Conservation (phyloP, 495 filamentous ascomycete species). For the Friedmanniomyces endolithicus region DNA sequence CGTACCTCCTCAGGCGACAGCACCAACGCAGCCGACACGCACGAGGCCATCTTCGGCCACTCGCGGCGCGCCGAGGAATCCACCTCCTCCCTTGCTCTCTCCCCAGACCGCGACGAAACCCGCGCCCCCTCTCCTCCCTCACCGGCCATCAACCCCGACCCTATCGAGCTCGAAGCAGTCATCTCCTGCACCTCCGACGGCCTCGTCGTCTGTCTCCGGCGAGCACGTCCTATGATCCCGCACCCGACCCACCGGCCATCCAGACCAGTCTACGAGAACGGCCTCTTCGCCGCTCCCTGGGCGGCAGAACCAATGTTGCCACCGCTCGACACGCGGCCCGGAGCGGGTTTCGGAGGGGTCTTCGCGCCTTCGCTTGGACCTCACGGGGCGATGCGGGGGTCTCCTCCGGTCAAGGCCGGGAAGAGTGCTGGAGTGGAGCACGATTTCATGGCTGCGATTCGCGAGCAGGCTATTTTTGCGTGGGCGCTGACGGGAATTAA, state of each 20-base stretch:
- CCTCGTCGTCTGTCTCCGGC: slow-evolving; percentile 69
- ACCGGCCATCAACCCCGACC: slow-evolving; percentile 13
- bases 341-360: slow-evolving; percentile 13
- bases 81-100: slow-evolving; percentile 28
- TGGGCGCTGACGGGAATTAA: slow-evolving; percentile 77
- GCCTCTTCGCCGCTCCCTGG: slow-evolving; percentile 70
- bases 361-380: slow-evolving; percentile 26
- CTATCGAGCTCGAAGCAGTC: slow-evolving; percentile 69
- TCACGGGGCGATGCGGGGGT: slow-evolving; percentile 2
- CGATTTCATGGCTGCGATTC: slow-evolving; percentile 66
- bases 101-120: slow-evolving; percentile 4
- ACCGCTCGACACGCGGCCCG: slow-evolving; percentile 8
- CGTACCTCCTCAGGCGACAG: slow-evolving; percentile 24
- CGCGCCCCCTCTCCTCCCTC: not conserved
- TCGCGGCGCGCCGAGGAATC: slow-evolving; percentile 27
- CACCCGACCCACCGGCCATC: slow-evolving; percentile 36
- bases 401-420: slow-evolving; percentile 1
- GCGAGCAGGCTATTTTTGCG: slow-evolving; percentile 72
- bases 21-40: slow-evolving; percentile 21
- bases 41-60: slow-evolving; percentile 33
- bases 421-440: slow-evolving; percentile 26
- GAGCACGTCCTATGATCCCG: slow-evolving; percentile 59
- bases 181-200: slow-evolving; percentile 86
- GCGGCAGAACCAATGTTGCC: slow-evolving; percentile 47
- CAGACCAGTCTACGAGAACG: slow-evolving; percentile 44